phyloP scores from a whole-genome alignment of 805 yeast genomes.

The Tetrapisispora iriomotensis region DNA sequence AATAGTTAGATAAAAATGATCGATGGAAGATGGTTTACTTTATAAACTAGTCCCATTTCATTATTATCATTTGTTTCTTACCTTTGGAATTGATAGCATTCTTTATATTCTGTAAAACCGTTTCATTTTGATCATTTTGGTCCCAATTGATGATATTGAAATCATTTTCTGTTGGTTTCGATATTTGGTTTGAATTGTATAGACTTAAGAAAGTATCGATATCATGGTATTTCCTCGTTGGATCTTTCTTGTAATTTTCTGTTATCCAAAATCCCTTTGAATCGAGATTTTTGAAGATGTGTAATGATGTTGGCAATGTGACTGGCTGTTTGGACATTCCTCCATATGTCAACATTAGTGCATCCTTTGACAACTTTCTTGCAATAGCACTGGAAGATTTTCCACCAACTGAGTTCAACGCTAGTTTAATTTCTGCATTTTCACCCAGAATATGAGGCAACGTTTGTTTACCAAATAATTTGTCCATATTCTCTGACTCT shows the following conservation, averaged over 20 bases:
- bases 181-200: slow-evolving; percentile 49
- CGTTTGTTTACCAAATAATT: slow-evolving; percentile 53
- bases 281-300: slow-evolving; percentile 80
- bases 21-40: no score
- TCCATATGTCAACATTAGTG: slow-evolving; percentile 83
- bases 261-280: slow-evolving; percentile 94
- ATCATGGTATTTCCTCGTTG: slow-evolving; percentile 48
- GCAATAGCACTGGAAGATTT: slow-evolving; percentile 72
- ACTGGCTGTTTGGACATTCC: slow-evolving; percentile 97
- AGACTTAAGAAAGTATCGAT: slow-evolving; percentile 45
- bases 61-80: slow-evolving; percentile 22
- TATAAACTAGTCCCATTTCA: slow-evolving; percentile 24
- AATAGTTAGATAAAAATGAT: no score
- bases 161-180: slow-evolving; percentile 34
- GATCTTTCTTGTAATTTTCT: slow-evolving; percentile 48
- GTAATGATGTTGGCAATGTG: slow-evolving; percentile 75
- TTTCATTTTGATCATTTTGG: slow-evolving; percentile 27
- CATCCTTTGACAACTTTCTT: slow-evolving; percentile 66
- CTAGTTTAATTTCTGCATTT: slow-evolving; percentile 54
- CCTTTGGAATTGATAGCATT: slow-evolving; percentile 34
- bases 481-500: slow-evolving; percentile 70
- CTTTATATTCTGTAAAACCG: slow-evolving; percentile 34
- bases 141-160: slow-evolving; percentile 29
- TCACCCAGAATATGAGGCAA: slow-evolving; percentile 34
- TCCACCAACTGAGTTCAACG: slow-evolving; percentile 91